These are phyloP conservation scores for Fusarium bulbicola DNA, from an alignment of 2,329 filamentous ascomycete genomes.

Conservation along the genomic window DNA sequence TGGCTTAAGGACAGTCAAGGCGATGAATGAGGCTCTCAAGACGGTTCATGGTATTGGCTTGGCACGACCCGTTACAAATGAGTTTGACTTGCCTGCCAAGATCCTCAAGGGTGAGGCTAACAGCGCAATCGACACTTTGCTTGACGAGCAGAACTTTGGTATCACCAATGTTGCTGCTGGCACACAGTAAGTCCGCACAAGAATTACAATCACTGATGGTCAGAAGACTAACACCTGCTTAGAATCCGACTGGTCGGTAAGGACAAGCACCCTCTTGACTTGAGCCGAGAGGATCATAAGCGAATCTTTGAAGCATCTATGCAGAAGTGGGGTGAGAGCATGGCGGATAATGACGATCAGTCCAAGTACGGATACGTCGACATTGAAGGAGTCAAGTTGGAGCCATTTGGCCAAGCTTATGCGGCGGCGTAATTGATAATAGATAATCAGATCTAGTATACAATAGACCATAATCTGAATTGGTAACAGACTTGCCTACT, in stretches of 20 bases:
- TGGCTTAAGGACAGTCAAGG: constrained; percentile 62
- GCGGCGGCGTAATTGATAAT: background rate
- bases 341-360: constrained; percentile 44
- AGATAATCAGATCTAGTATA: background rate
- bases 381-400: constrained; percentile 43
- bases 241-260: constrained; percentile 47
- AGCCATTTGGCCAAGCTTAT: constrained; percentile 46
- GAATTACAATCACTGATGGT: fast-evolving
- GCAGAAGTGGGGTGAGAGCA: constrained; percentile 43
- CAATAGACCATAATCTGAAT: background rate
- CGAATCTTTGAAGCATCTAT: constrained; percentile 44
- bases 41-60: constrained; percentile 69
- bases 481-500: background rate
- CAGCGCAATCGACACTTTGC: constrained; percentile 56
- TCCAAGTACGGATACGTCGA: constrained; percentile 47
- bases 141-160: constrained; percentile 63
- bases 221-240: background rate
- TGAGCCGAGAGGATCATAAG: constrained; percentile 52
- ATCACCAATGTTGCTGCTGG: constrained; percentile 43
- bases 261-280: constrained; percentile 67
- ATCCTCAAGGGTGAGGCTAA: constrained; percentile 46
- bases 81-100: constrained; percentile 42
- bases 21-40: constrained; percentile 66
- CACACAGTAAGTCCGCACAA: constrained; percentile 42
- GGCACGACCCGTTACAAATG: constrained; percentile 47